Conservation (phyloP, 2,329 filamentous ascomycete genomes). For the Huntiella moniliformis region DNA sequence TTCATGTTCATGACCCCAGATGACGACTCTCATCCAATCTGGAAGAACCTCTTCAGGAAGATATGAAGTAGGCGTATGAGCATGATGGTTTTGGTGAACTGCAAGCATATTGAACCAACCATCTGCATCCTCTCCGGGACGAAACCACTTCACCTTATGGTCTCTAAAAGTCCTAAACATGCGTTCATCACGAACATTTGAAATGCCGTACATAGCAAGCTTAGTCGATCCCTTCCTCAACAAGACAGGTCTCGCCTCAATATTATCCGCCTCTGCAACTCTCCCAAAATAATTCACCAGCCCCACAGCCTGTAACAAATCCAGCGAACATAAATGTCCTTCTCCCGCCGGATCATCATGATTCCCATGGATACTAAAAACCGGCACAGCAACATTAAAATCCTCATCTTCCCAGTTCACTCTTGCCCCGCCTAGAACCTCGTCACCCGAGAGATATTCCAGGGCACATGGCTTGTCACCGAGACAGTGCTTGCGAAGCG, state of each 20-base stretch:
- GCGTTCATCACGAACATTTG: constrained; percentile 89
- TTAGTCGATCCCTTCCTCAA: constrained; percentile 89
- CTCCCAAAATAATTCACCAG: constrained; percentile 92
- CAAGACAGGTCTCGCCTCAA: constrained; percentile 75
- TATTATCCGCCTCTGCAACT: constrained; percentile 81
- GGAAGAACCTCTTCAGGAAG: constrained; percentile 86
- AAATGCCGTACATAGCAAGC: constrained; percentile 80
- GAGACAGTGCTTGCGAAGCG: constrained; percentile 77
- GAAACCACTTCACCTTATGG: constrained; percentile 83
- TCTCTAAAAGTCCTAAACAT: constrained; percentile 88
- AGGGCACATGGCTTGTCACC: constrained; percentile 91
- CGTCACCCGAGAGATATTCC: constrained; percentile 77
- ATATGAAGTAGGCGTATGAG: constrained; percentile 82
- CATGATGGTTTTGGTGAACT: constrained; percentile 90
- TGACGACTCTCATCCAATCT: constrained; percentile 72
- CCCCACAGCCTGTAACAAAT: constrained; percentile 77
- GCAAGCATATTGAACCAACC: constrained; percentile 96
- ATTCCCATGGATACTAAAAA: constrained; percentile 97
- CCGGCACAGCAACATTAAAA: constrained; percentile 90
- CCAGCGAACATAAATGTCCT: constrained; percentile 76
- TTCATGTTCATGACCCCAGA: constrained; percentile 98
- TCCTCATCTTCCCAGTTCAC: constrained; percentile 97
- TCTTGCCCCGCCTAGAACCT: constrained; percentile 76
- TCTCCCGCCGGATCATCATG: constrained; percentile 97
- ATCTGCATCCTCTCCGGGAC: constrained; percentile 49